A percentile compares a stretch with the other conserved stretches of the same genome.
Conservation (phyloP, 257 asterid species). For the Solanum clarkiae region DNA sequence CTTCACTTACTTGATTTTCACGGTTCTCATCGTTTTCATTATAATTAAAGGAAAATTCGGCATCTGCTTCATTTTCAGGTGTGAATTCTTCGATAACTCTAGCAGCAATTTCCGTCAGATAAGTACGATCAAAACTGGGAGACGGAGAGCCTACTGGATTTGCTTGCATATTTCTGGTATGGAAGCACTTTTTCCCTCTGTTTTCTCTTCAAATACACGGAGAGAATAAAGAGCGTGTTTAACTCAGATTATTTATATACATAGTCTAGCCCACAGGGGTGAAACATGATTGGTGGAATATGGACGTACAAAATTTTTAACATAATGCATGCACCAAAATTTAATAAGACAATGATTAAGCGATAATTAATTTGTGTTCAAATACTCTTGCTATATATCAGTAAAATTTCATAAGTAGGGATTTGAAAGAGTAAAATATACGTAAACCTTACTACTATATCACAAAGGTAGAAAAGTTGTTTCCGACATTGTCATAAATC, state of each 20-base stretch:
- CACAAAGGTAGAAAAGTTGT: too few species aligned
- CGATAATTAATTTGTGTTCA: neutral
- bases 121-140: slow-evolving; percentile 7
- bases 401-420: too few species aligned
- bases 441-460: too few species aligned
- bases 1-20: neutral
- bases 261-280: neutral
- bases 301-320: neutral
- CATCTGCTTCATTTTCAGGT: neutral
- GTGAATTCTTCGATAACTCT: slow-evolving; percentile 19
- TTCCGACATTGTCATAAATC: neutral
- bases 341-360: too few species aligned
- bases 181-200: neutral
- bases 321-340: neutral
- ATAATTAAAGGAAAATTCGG: neutral
- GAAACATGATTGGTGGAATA: neutral
- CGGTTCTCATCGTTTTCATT: neutral
- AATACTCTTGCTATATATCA: too few species aligned
- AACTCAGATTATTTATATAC: neutral
- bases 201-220: neutral
- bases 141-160: slow-evolving; percentile 1
- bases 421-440: too few species aligned
- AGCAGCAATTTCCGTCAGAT: slow-evolving; percentile 18
- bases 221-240: neutral
- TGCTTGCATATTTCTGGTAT: slow-evolving; percentile 1